Evolutionary conservation across 257 asterid genomes (phyloP).

Genomic region (Nicotiana benthamiana): DNA sequence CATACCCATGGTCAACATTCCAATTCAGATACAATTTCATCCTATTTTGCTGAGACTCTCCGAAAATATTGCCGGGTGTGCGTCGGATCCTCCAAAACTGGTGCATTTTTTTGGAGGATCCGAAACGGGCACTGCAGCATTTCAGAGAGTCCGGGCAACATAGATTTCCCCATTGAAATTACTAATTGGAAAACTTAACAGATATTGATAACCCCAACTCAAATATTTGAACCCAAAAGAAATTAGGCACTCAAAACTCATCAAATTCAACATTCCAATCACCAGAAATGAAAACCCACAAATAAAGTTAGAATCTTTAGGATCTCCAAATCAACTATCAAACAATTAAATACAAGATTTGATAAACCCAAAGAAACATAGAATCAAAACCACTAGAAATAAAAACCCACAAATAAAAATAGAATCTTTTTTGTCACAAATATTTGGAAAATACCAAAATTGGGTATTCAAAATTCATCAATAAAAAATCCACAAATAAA

Average conservation of each 20-base stretch:
- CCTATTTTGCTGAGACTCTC: too few species aligned
- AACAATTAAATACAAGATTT: not conserved
- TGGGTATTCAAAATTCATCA: too few species aligned
- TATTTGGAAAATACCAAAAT: too few species aligned
- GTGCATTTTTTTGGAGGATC: too few species aligned
- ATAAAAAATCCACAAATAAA: too few species aligned
- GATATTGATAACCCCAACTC: not conserved
- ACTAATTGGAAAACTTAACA: not conserved
- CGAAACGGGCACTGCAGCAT: too few species aligned
- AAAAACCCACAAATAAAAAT: constrained; percentile 3
- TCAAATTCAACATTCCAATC: not conserved
- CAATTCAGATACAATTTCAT: constrained; percentile 2
- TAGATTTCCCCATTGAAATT: not conserved
- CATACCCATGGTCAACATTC: constrained; percentile 5
- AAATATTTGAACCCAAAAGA: not conserved
- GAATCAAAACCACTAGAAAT: not conserved
- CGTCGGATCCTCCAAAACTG: too few species aligned
- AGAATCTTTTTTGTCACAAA: not conserved
- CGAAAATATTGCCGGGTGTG: too few species aligned
- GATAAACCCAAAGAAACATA: not conserved
- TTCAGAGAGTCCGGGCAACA: too few species aligned
- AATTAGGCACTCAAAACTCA: not conserved
- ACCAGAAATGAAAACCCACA: not conserved
- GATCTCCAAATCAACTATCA: not conserved
- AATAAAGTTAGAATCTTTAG: not conserved